Evolutionary conservation across 1,139 yeast genomes (phyloP), one percentile per base, ranked within the genome.

Genomic region (Kodamaea suecica): DNA sequence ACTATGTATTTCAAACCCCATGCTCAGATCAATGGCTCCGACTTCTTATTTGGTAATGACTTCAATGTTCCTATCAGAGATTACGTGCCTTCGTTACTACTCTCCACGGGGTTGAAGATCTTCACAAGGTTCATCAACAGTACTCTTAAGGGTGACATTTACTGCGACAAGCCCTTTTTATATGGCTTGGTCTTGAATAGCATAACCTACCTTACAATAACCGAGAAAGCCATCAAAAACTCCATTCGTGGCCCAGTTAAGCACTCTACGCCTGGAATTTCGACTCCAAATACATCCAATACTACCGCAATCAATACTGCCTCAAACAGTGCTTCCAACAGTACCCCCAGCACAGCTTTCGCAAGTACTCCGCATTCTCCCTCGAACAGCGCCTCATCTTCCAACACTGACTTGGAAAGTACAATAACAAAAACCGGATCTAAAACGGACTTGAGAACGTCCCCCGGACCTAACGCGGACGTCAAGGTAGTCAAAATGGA

Each of bases 31-130:
- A 49, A 51, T 23, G 86, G 84, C 1, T 64, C 72, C 30, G 70
- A 70, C 11, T 57, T 82, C 34, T 45, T 77, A 10, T 82, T 78
- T 60, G 90, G 90, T 1, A 83, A 83, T 49, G 90, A 83, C 50
- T 80, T 80, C 53, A 76, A 70, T 15, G 57, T 66, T 21, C 81
- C 87, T 1, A 74, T 83, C 29, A 61, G 69, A 28, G 80, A 80
- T 38, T 66, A 69, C 38, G 70, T 83, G 9, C 92, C 92, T 3
- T 58, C 70, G 1, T 50, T 70, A 0, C 45, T 70, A 19, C 50
- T 70, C 32, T 48, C 67, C 4, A 66, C 74, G 0, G 76, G 75
- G 1, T 55, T 79, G 61, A 65, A 85, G 72, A 47, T 76, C 60
- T 54, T 70, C 68, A 49, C 63, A 55, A 53, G 86, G 83, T 47